Conservation (phyloP, 2,329 filamentous ascomycete genomes). For the Exophiala sp. region DNA sequence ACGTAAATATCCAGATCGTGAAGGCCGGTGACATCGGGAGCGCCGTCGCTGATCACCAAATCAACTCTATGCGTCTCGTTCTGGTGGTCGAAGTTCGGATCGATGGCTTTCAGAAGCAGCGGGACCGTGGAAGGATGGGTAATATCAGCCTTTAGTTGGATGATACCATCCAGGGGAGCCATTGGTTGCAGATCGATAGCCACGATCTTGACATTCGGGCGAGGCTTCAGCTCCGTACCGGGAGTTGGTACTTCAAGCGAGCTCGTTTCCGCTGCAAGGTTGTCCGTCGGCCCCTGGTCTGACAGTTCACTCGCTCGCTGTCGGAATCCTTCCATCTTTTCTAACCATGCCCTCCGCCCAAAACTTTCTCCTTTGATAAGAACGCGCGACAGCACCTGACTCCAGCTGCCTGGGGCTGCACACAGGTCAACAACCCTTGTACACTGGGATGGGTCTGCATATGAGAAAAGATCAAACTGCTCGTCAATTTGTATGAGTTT, state of each 20-base stretch:
- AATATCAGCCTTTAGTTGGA: conserved; percentile 88
- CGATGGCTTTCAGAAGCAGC: conserved; percentile 75
- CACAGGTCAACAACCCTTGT: conserved; percentile 93
- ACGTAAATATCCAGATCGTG: conserved; percentile 98
- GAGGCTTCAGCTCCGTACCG: conserved; percentile 40
- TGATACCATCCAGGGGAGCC: conserved; percentile 85
- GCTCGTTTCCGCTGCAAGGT: conserved; percentile 28
- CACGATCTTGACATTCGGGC: conserved; percentile 82
- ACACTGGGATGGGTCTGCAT: conserved; percentile 57
- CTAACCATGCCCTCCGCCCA: conserved; percentile 77
- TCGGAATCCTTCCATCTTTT: conserved; percentile 62
- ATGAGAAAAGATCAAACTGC: conserved; percentile 89
- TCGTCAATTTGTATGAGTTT: conserved; percentile 93
- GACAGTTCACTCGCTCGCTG: conserved; percentile 30
- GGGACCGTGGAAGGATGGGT: conserved; percentile 95
- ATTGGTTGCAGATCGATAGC: conserved; percentile 95
- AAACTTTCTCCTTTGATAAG: conserved; percentile 92
- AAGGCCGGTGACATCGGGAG: conserved; percentile 90
- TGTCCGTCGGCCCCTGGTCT: conserved; percentile 47
- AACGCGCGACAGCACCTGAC: conserved; percentile 87
- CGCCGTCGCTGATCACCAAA: conserved; percentile 89
- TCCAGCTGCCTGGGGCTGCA: conserved; percentile 94
- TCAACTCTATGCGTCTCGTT: conserved; percentile 66
- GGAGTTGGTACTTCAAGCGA: conserved; percentile 29
- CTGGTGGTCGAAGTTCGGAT: conserved; percentile 53